Base-by-base conservation (phyloP, 1,284 basidiomycete genomes). In the Rhodotorula mucilaginosa region DNA sequence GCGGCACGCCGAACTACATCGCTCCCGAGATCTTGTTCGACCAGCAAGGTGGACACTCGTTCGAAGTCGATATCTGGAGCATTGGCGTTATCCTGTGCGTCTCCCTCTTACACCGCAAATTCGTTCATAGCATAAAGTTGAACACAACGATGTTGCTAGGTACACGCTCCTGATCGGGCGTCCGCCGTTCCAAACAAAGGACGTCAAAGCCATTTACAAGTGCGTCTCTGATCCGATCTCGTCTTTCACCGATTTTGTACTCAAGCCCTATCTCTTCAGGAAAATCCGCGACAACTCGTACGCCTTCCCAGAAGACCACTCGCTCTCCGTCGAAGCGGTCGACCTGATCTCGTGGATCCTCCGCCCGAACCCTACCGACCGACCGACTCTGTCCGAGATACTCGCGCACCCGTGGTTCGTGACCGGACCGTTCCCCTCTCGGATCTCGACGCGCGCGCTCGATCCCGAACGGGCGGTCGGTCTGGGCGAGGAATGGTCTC, bases 1-100 rank as follows among this genome's bases (percentile, higher is more conserved):
- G 96, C 78, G 97, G 96, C 10, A 99, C 96, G 2, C 97, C 96
- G 2, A 98, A 99, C 81, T 98, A 99, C 81, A 98, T 99, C 76
- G 97, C 97, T 0, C 97, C 96, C 0, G 96, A 99, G 81, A 94
- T 99, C 48, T 83, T 99, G 71, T 98, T 97, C 81, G 94, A 97
- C 81, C 92, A 91, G 58, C 92, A 89, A 39, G 54, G 63, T 77
- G 94, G 96, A 0, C 96, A 99, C 82, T 94, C 92, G 80, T 99
- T 97, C 79, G 96, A 98, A 82, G 96, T 98, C 49, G 96, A 99
- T 80, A 91, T 95, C 15, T 99, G 96, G 97, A 93, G 91, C 10
- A 90, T 97, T 64, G 97, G 96, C 18, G 96, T 99, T 64, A 98
- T 99, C 73, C 83, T 97, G 77, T 85, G 70, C 77, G 83, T 74